Conservation (phyloP, 768 basidiomycete species). For the Grammothele lineata region DNA sequence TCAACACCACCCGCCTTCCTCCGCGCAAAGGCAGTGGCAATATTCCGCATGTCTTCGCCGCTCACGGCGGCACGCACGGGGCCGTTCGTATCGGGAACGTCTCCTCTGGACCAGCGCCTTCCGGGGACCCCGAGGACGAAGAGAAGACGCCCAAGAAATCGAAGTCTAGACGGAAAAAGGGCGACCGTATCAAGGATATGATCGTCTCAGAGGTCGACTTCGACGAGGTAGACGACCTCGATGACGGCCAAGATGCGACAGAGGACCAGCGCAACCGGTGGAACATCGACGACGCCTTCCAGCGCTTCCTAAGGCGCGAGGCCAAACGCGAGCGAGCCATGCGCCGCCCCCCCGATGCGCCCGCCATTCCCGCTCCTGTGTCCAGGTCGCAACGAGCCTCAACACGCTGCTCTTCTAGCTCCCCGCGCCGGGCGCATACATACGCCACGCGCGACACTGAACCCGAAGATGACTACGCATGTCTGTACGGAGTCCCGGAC, state of each 20-base stretch:
- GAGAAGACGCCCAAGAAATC: neutral
- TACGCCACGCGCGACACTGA: neutral
- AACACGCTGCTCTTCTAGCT: neutral
- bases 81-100: slow-evolving; percentile 21
- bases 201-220: neutral
- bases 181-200: slow-evolving; percentile 1
- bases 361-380: neutral
- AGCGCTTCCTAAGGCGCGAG: slow-evolving; percentile 24
- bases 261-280: slow-evolving; percentile 21
- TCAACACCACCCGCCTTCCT: slow-evolving; percentile 49
- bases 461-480: no score
- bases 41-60: slow-evolving; percentile 55
- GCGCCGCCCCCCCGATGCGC: neutral
- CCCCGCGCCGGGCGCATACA: neutral
- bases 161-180: neutral
- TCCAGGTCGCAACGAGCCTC: neutral
- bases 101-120: slow-evolving; percentile 4
- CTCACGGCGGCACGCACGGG: slow-evolving; percentile 25
- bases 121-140: neutral
- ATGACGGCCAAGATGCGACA: slow-evolving; percentile 6
- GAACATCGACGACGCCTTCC: slow-evolving; percentile 25
- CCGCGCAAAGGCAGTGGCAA: slow-evolving; percentile 56
- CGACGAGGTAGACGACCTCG: slow-evolving; percentile 12
- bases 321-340: slow-evolving; percentile 17
- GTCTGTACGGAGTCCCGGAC: neutral